Evolutionary conservation across 2,329 filamentous ascomycete genomes (phyloP).

Genomic region (Aspergillus neotritici): DNA sequence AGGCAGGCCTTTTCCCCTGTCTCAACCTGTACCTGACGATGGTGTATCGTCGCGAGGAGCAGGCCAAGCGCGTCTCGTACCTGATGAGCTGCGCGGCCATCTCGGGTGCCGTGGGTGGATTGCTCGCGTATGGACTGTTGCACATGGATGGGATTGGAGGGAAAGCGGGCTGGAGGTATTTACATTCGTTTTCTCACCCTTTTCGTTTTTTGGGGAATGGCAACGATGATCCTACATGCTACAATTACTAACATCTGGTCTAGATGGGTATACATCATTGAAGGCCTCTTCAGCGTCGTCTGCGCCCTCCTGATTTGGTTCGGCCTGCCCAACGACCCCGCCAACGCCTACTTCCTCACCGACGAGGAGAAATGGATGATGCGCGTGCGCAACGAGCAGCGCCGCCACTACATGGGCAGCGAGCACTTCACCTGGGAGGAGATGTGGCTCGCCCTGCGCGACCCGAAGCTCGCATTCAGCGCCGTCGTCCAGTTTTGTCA

Average conservation of each 20-base stretch:
- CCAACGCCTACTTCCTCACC: constrained; percentile 46
- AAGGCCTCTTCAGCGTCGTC: constrained; percentile 43
- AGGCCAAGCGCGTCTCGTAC: constrained; percentile 39
- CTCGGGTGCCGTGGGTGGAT: constrained; percentile 37
- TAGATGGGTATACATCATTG: constrained; percentile 47
- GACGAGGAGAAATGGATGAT: constrained; percentile 48
- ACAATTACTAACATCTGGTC: background rate
- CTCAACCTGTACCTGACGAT: constrained; percentile 39
- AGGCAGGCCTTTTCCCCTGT: constrained; percentile 38
- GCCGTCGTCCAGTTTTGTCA: constrained; percentile 49
- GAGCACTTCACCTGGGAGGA: constrained; percentile 49
- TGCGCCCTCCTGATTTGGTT: constrained; percentile 44
- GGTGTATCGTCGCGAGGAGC: constrained; percentile 38
- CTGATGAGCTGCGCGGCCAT: constrained; percentile 38
- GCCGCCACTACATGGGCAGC: constrained; percentile 46
- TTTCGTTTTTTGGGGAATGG: no score
- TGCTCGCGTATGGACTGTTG: constrained; percentile 34
- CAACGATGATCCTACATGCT: no score
- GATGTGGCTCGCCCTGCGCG: constrained; percentile 43
- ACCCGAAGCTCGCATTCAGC: constrained; percentile 50
- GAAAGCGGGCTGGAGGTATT: constrained; percentile 44
- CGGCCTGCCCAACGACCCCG: constrained; percentile 44
- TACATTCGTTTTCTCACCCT: background rate
- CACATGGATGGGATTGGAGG: constrained; percentile 45
- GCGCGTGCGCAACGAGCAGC: constrained; percentile 43